Evolutionary conservation across 805 yeast species (phyloP), one percentile per base, ranked within the genome.

Genomic region (Zygoascus flipseniorum): DNA sequence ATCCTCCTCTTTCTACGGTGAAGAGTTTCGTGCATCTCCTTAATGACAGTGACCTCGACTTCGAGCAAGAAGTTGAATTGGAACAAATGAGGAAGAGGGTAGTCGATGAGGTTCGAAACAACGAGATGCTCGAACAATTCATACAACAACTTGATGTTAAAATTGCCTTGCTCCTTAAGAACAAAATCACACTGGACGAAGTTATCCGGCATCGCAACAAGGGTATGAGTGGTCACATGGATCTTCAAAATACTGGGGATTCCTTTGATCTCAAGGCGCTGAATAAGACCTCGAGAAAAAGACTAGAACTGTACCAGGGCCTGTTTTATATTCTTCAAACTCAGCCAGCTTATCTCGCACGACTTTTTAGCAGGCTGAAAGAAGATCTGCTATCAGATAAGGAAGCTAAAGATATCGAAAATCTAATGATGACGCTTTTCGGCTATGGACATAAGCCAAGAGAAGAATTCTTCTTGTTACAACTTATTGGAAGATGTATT

Each of bases 321-420:
- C 64, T 92, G 50, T 83, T 93, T 60, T 93, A 85, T 63, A 69
- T 92, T 26, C 67, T 93, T 45, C 98, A 93, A 65, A 86, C 95
- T 0, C 88, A 87, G 61, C 86, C 96, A 0, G 65, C 68, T 0
- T 92, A 92, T 62, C 75, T 90, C 63, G 74, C 82, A 1, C 69
- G 80, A 13, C 66, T 88, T 37, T 78, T 81, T 52, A 66, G 71
- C 42, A 56, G 61, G 56, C 16, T 72, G 61, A 10, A 60, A 61
- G 56, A 51, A 8, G 54, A 56, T 11, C 54, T 50, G 10, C 51
- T 64, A 10, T 54, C 66, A 6, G 74, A 70, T 23, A 62, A 59
- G 48, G 73, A 71, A 41, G 51, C 59, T 44, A 67, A 69, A 50
- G 60, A 62, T 16, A 51, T 64, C 18, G 69, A 69, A 18, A 58